These are phyloP conservation scores for Immersiella caudata DNA, from an alignment of 495 filamentous ascomycete genomes.

Conservation along the genomic window DNA sequence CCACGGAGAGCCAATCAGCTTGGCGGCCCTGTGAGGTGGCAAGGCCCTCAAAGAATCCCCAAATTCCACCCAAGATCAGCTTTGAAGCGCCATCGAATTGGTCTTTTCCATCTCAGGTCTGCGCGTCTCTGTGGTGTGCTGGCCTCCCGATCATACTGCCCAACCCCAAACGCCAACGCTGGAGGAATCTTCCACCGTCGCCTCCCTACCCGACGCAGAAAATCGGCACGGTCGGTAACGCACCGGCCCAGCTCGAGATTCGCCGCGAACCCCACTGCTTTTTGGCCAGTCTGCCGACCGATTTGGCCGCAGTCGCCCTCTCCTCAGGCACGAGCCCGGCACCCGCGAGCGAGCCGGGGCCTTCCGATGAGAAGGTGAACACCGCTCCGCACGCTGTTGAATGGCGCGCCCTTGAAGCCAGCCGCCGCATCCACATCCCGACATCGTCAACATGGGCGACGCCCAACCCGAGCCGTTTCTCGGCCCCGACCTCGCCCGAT, in stretches of 20 bases:
- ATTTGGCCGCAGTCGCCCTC: too few relatives aligned
- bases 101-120: background rate
- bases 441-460: background rate
- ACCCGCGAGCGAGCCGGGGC: background rate
- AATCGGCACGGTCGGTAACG: background rate
- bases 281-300: background rate
- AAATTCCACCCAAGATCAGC: background rate
- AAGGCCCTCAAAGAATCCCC: background rate
- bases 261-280: constrained; percentile 1
- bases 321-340: background rate
- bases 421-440: constrained; percentile 3
- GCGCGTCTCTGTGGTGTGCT: background rate
- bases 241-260: background rate
- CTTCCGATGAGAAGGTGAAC: constrained; percentile 5
- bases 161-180: background rate
- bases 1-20: background rate
- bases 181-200: background rate
- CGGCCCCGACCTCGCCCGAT: constrained; percentile 27
- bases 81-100: background rate
- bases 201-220: background rate
- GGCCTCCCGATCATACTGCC: background rate
- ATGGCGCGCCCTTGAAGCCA: constrained; percentile 20
- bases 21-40: background rate
- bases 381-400: background rate
- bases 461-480: background rate